Base-by-base conservation (phyloP, 148 eudicot species). In the Chenopodium berlandieri region DNA sequence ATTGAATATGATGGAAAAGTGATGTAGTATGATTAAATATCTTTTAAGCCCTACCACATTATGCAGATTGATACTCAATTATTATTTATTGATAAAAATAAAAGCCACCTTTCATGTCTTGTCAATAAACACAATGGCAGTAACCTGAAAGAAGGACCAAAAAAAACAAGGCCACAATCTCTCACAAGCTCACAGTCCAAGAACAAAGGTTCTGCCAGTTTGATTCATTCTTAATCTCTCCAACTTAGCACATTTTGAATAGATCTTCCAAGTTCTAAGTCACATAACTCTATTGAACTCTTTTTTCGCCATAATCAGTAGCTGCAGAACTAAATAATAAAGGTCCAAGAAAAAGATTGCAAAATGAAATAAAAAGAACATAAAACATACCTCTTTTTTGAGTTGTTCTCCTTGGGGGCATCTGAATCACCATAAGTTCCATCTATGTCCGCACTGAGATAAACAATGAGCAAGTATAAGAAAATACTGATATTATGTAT, bases 331-430 rank as follows among this genome's bases (percentile, higher is more conserved):
- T 0, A 6, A 79, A 69, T 66, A 47, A 48, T 9, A 52, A 30
- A 65, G 50, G 47, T 50, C 48, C 23, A 75, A 30, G 52, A 65
- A 40, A 69, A 9, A 37, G 23, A 65, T 25, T 27, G 46, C 60
- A 12, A 75, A 40, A 75, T 13, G 17, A 44, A 75, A 23, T 40
- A 27, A 54, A 37, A 40, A 9, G 66, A 30, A 25, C 22, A 4
- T 10, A 16, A 64, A 72, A 25, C 5, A 81, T 84, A 92, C 99
- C 99, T 87, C 88, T 95, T 95, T 78, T 91, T 95, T 47, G 93
- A 82, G 82, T 87, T 89, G 81, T 81, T 82, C 87, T 93, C 94
- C 85, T 89, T 90, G 4, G 68, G 84, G 30, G 71, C 88, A 54
- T 90, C 96, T 30, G 91, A 75, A 74, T 90, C 90, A 22, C 84